phyloP scores from a whole-genome alignment of 352 stramenopile species.

The Phytophthora cryptogea region DNA sequence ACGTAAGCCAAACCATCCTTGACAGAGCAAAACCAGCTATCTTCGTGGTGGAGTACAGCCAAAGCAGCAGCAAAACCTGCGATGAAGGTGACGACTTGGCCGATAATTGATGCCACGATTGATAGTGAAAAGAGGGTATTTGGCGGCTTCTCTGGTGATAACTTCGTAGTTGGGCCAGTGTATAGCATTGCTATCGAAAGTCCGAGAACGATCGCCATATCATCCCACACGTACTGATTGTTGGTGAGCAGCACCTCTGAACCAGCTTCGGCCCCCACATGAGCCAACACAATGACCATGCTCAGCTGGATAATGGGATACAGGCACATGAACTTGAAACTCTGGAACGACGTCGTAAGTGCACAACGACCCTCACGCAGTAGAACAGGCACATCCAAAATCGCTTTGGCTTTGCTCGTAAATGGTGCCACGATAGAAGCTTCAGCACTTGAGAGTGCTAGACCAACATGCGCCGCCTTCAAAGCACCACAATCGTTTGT shows the following conservation, averaged over 20 bases:
- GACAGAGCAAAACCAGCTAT: constrained; percentile 56
- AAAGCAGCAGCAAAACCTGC: constrained; percentile 51
- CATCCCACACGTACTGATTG: constrained; percentile 70
- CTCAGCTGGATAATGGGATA: constrained; percentile 62
- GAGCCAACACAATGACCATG: constrained; percentile 39
- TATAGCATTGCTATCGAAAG: constrained; percentile 64
- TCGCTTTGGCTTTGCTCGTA: constrained; percentile 82
- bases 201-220: constrained; percentile 54
- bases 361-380: constrained; percentile 86
- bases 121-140: constrained; percentile 52
- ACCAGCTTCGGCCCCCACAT: constrained; percentile 20
- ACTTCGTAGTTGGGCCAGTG: constrained; percentile 35
- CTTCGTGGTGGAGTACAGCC: constrained; percentile 20
- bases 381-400: constrained; percentile 74
- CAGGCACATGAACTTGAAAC: constrained; percentile 66
- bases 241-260: constrained; percentile 50
- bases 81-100: constrained; percentile 54
- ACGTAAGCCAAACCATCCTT: constrained; percentile 36
- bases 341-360: constrained; percentile 60
- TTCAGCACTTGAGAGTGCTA: constrained; percentile 84
- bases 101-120: constrained; percentile 54
- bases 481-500: constrained; percentile 88
- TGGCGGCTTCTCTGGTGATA: constrained; percentile 44
- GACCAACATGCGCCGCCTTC: constrained; percentile 84
- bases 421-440: constrained; percentile 89